Evolutionary conservation across 2,329 filamentous ascomycete genomes (phyloP).

Genomic region (Acrocalymma vagum): DNA sequence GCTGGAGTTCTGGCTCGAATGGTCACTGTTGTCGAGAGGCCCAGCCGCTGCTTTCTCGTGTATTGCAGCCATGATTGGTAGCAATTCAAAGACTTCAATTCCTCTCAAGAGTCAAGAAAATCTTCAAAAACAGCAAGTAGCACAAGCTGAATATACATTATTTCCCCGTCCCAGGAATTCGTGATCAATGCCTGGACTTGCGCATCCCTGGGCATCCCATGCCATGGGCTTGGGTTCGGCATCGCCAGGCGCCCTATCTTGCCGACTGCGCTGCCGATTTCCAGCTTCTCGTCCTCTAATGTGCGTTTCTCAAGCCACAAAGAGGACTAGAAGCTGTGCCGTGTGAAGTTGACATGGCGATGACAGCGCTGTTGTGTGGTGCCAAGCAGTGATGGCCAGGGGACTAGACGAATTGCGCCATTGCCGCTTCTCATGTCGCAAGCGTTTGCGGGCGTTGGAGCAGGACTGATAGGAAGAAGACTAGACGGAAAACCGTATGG

Average conservation of each 20-base stretch:
- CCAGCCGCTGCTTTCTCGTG: constrained; percentile 19
- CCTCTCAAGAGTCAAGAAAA: background rate
- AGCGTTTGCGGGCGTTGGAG: no score
- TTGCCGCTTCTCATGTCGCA: constrained; percentile 28
- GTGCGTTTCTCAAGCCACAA: background rate
- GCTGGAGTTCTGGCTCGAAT: constrained; percentile 7
- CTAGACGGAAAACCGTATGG: no score
- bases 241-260: constrained; percentile 11
- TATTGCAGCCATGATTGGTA: constrained; percentile 12
- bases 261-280: constrained; percentile 21
- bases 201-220: no score
- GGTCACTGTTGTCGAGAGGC: constrained; percentile 11
- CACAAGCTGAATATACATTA: background rate
- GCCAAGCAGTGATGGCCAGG: constrained; percentile 17
- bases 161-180: constrained; percentile 6
- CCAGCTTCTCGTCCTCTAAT: no score
- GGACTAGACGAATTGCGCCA: constrained; percentile 28
- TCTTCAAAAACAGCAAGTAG: no score
- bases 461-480: no score
- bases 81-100: no score
- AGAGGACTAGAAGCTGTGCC: constrained; percentile 1
- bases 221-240: constrained; percentile 21
- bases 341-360: constrained; percentile 2
- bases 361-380: constrained; percentile 10
- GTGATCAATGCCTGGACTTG: constrained; percentile 3